Conservation (phyloP, 2,329 filamentous ascomycete species). For the Aspergillus sclerotialis region DNA sequence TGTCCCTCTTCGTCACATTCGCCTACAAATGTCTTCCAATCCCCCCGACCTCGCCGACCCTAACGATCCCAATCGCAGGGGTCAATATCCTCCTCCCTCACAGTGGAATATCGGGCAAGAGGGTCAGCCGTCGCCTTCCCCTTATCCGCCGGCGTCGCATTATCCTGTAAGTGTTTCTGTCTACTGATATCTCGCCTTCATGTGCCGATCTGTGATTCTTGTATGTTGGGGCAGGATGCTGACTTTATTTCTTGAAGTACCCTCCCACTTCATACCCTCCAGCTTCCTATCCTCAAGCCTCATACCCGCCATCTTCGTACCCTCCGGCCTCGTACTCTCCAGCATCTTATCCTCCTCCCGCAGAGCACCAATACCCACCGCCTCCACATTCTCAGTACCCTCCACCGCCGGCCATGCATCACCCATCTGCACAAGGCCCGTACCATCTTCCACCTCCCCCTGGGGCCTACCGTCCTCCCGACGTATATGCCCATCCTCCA, state of each 20-base stretch:
- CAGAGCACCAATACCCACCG: constrained; percentile 25
- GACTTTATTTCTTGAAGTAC: too few species aligned
- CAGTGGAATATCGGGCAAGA: constrained; percentile 34
- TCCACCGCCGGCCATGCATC: constrained; percentile 32
- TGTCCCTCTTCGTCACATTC: constrained; percentile 14
- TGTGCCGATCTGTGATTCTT: constrained; percentile 5
- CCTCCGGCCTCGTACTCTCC: constrained; percentile 26
- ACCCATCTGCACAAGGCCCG: constrained; percentile 35
- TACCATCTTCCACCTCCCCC: constrained; percentile 39
- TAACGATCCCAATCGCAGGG: constrained; percentile 37
- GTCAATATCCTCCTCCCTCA: constrained; percentile 39
- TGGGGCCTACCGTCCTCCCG: constrained; percentile 34
- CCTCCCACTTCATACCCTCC: constrained; percentile 3
- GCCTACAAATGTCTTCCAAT: constrained; percentile 37
- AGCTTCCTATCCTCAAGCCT: constrained; percentile 1
- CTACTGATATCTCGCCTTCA: not conserved
- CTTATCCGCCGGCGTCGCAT: constrained; percentile 26
- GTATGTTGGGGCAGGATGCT: too few species aligned
- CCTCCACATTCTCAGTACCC: constrained; percentile 30
- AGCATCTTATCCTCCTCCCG: too few species aligned
- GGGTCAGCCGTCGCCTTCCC: constrained; percentile 29
- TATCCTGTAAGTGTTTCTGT: constrained; percentile 29
- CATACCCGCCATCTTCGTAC: too few species aligned
- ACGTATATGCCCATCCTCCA: constrained; percentile 33
- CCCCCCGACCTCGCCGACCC: constrained; percentile 35